Evolutionary conservation across 306 rosid genomes (phyloP), one percentile per base, ranked within the genome.

Genomic region (Vigna radiata): DNA sequence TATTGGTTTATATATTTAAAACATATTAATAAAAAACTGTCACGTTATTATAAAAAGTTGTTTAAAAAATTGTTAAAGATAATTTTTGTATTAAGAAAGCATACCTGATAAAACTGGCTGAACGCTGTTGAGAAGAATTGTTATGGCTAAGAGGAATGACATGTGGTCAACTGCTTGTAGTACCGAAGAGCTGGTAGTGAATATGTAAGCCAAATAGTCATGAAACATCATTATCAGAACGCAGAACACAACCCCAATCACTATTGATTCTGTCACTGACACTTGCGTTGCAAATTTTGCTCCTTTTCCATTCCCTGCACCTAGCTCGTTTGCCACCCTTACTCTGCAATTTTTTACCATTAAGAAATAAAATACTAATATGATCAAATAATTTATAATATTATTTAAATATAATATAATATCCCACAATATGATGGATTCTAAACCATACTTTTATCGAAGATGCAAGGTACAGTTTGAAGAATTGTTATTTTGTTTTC

Each of bases 271-370:
- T 2, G 4, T 59, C 55, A 90, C 93, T 2, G 96, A 70, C 3
- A 87, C 89, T 23, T 61, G 62, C 8, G 85, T 84, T 12, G 91
- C 97, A 77, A 85, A 92, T 69, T 87, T 90, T 7, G 96, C 96
- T 50, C 76, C 83, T 73, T 81, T 88, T 33, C 91, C 91, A 53
- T 92, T 84, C 1, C 97, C 97, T 2, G 88, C 91, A 0, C 97
- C 97, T 0, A 87, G 83, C 85, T 91, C 97, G 29, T 90, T 90
- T 6, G 91, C 88, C 68, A 90, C 97, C 63, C 97, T 82, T 36
- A 91, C 93, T 47, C 97, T 91, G 86, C 19, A 1, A 70, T 21
- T 63, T 25, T 25, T 2, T 25, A 25, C 23, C 23, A n/a, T n/a
- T n/a, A n/a, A n/a, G n/a, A n/a, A n/a, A n/a, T n/a, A n/a, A n/a